Evolutionary conservation across 106 monocot species (phyloP), one percentile per base, ranked within the genome.

Genomic region (Hemerocallis citrina): DNA sequence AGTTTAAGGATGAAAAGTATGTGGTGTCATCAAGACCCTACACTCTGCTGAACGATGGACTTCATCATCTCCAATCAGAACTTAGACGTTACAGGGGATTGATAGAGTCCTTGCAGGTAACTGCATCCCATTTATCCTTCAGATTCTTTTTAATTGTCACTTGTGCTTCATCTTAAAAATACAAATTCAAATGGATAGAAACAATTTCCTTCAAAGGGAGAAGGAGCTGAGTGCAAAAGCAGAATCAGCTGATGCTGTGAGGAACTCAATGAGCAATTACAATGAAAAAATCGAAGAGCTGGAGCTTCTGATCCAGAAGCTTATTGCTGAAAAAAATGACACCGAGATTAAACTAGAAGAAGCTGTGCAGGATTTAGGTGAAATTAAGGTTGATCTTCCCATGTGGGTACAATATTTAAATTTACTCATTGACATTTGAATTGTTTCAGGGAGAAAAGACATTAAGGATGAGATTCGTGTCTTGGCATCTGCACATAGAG

Each of bases 401-500:
- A 40, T 7, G 61, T 52, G 17, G n/a, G 1, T 54, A 29, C 43
- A 25, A 4, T 55, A 29, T 28, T 48, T 25, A 21, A 52, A 16
- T 31, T n/a, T 48, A n/a, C 38, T 3, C 54, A 25, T 13, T 77
- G 28, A 65, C n/a, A 67, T 4, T 4, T 36, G 3, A 45, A 50
- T 1, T n/a, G 3, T 69, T 71, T 45, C 65, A 91, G 90, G 76
- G 34, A 85, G 82, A 72, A 87, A 98, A 43, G 96, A 98, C 54
- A 79, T 91, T 52, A 98, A 91, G 56, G 75, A 98, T 65, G 96
- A 98, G 63, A 91, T 98, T 62, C 64, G 52, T 68, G 87, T 87
- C 36, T 85, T 98, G 91, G 87, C 84, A 20, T 79, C 84, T 38
- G 84, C 91, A 52, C n/a, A n/a, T n/a, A n/a, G n/a, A n/a, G n/a